These are phyloP conservation scores for Claviceps africana DNA, from an alignment of 2,329 filamentous ascomycete species.

Conservation along the genomic window DNA sequence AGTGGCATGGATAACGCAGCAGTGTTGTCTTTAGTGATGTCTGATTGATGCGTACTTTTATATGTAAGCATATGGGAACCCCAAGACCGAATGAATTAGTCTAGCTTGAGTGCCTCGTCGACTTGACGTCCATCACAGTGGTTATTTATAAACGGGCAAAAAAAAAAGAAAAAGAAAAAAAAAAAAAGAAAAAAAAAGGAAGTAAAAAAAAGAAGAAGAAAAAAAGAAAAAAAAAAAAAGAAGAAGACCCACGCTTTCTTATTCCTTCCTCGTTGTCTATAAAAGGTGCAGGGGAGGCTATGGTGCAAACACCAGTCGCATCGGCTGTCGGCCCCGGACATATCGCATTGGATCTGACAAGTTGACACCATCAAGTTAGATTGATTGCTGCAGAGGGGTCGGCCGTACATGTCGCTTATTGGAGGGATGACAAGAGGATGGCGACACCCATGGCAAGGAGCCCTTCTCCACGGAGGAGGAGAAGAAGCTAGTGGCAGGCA, in stretches of 20 bases:
- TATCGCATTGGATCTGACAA: slow-evolving; percentile 35
- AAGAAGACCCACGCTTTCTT: slow-evolving; percentile 7
- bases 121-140: not conserved
- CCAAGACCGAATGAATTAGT: not conserved
- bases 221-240: not conserved
- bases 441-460: not conserved
- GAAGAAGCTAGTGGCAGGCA: not conserved
- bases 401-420: not conserved
- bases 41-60: not conserved
- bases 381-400: not conserved
- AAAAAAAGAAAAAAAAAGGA: no score
- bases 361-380: not conserved
- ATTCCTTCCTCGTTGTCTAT: slow-evolving; percentile 9
- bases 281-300: slow-evolving; percentile 31
- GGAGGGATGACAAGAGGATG: not conserved
- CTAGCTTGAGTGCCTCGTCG: not conserved
- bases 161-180: no score
- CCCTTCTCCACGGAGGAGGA: not conserved
- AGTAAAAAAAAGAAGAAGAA: not conserved
- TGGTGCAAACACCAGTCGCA: slow-evolving; percentile 39
- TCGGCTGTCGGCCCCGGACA: slow-evolving; percentile 18
- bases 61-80: not conserved
- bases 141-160: not conserved
- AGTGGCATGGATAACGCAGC: not conserved
- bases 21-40: not conserved